Evolutionary conservation across 148 eudicot genomes (phyloP), one percentile per base, ranked within the genome.

Genomic region (Rhododendron vialii): DNA sequence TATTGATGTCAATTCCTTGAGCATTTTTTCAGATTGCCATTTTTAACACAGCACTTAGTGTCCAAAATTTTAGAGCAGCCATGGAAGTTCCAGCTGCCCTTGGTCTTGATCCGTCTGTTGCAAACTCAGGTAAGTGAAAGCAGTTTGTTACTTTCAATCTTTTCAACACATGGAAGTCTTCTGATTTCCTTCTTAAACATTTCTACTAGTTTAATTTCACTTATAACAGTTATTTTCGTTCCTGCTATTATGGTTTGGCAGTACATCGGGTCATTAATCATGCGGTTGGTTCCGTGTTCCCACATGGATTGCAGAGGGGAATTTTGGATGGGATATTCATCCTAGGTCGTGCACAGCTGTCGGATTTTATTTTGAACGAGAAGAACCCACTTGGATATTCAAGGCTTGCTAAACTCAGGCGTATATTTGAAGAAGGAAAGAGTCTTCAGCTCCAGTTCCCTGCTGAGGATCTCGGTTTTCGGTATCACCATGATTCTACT

Each of bases 391-490:
- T 97, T 83, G 99, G 99, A 67, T 91, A 98, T 87, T 85, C 91
- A 84, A 92, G 99, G 90, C 98, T 97, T 82, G 92, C 95, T 57
- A 93, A 90, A 86, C 85, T 97, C 85, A 93, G 91, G 86, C 89
- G 73, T 33, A 97, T 93, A 80, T 93, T 95, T 94, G 96, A 95
- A 89, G 96, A 93, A 89, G 99, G 99, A 91, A 92, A 92, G 88
- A 97, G 99, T 92, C 96, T 97, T 88, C 99, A 97, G 89, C 95
- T 97, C 59, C 98, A 97, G 88, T 97, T 97, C 83, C 99, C 98
- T 80, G 99, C 98, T n/a, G 99, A 95, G 89, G 99, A 97, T 91
- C 94, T 97, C 43, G 99, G 99, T 87, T 97, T 94, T 91, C 91
- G 98, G 99, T 94, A 89, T n/a, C 48, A 26, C 47, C 75, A 47